A percentile compares a stretch with the other conserved stretches of the same genome.
Conservation (phyloP, 1,284 basidiomycete species). For the Schizophyllum amplum region DNA sequence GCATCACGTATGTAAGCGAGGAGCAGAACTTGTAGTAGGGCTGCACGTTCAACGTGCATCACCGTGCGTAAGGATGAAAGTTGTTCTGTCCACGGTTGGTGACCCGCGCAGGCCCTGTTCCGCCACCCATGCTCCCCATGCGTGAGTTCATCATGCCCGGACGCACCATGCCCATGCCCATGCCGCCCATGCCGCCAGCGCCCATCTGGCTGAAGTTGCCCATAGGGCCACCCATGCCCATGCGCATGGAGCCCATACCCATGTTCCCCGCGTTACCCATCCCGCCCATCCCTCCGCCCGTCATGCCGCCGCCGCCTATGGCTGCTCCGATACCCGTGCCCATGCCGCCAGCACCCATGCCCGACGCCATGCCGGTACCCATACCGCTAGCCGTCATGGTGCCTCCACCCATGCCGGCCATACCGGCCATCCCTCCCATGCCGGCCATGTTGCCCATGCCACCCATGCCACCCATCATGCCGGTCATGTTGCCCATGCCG, state of each 20-base stretch:
- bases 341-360: conserved; percentile 16
- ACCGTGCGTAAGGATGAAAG: conserved; percentile 54
- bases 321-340: conserved; percentile 11
- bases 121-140: conserved; percentile 29
- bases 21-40: too few species aligned
- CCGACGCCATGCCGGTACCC: conserved; percentile 16
- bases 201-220: too few species aligned
- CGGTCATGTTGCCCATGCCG: too few species aligned
- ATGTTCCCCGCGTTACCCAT: conserved; percentile 17
- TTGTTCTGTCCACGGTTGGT: conserved; percentile 49
- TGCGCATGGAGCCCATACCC: conserved; percentile 24
- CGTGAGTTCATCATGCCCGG: conserved; percentile 28
- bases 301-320: conserved; percentile 7
- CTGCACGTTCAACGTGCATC: too few species aligned
- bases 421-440: conserved; percentile 29
- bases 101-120: conserved; percentile 45
- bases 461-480: conserved; percentile 21
- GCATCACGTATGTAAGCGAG: too few species aligned
- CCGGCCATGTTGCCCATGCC: conserved; percentile 20
- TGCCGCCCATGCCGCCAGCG: conserved; percentile 12
- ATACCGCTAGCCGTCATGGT: conserved; percentile 32
- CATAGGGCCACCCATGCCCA: conserved; percentile 17
- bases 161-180: conserved; percentile 24
- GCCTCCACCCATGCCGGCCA: conserved; percentile 26
- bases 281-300: conserved; percentile 18